phyloP scores from a whole-genome alignment of 202 grass and related monocot species.

The Panicum virgatum region DNA sequence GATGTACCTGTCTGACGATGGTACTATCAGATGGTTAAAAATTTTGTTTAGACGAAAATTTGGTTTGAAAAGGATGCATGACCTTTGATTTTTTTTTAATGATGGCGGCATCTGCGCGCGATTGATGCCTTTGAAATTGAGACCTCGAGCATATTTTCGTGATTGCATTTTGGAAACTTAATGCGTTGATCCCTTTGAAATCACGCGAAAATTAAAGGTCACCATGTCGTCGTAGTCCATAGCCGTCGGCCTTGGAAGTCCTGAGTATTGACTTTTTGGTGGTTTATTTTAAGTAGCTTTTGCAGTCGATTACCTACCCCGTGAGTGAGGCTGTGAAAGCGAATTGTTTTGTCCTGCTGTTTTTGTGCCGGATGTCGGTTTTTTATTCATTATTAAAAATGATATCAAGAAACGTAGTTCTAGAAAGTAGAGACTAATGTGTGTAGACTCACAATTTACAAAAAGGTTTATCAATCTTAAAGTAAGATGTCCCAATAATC shows the following conservation, averaged over 20 bases:
- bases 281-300: neutral
- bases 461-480: neutral
- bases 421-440: neutral
- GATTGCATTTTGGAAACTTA: neutral
- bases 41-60: neutral
- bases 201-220: neutral
- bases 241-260: neutral
- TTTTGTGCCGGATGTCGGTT: neutral
- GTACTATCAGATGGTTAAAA: neutral
- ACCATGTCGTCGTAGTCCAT: neutral
- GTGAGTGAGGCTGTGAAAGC: neutral
- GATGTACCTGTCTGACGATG: neutral
- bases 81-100: neutral
- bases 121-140: neutral
- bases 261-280: neutral
- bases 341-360: neutral
- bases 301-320: slow-evolving; percentile 4
- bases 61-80: neutral
- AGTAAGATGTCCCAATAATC: too few species aligned
- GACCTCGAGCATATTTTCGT: neutral
- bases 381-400: neutral
- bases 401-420: neutral
- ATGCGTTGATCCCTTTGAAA: neutral
- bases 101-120: neutral
- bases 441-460: neutral